Evolutionary conservation across 2,329 filamentous ascomycete genomes (phyloP).

Genomic region (Phialocephala subalpina): DNA sequence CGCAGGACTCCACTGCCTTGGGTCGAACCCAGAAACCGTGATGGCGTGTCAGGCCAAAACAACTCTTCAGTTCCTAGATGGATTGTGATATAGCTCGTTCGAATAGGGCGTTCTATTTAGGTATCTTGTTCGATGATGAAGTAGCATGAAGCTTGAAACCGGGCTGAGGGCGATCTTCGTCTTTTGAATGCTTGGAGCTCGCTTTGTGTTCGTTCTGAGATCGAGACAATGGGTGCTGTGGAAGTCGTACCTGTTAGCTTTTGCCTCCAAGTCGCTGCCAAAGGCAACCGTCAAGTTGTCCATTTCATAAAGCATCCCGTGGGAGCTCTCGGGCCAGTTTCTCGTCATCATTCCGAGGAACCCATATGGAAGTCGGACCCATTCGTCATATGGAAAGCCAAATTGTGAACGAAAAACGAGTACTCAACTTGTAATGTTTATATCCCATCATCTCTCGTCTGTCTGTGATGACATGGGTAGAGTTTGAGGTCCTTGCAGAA

Average conservation of each 20-base stretch:
- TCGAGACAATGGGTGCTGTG: background rate
- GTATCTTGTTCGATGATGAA: background rate
- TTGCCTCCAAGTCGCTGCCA: background rate
- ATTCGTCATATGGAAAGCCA: background rate
- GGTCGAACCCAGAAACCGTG: too few relatives aligned
- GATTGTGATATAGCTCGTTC: background rate
- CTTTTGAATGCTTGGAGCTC: background rate
- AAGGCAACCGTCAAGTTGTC: background rate
- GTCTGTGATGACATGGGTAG: background rate
- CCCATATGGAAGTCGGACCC: background rate
- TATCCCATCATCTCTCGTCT: background rate
- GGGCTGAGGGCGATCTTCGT: background rate
- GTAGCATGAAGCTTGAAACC: background rate
- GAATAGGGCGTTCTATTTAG: background rate
- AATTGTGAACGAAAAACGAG: background rate
- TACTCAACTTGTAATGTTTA: background rate
- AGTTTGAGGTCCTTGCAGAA: background rate
- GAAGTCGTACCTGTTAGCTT: background rate
- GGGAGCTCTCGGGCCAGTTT: background rate
- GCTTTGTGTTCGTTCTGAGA: background rate
- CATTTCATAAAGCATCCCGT: background rate
- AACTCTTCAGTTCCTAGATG: background rate
- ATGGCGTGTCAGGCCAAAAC: too few relatives aligned
- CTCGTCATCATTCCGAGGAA: background rate
- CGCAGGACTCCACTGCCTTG: too few relatives aligned